These are phyloP conservation scores for Lactarius hatsudake DNA, from an alignment of 768 basidiomycete species.

Conservation along the genomic window DNA sequence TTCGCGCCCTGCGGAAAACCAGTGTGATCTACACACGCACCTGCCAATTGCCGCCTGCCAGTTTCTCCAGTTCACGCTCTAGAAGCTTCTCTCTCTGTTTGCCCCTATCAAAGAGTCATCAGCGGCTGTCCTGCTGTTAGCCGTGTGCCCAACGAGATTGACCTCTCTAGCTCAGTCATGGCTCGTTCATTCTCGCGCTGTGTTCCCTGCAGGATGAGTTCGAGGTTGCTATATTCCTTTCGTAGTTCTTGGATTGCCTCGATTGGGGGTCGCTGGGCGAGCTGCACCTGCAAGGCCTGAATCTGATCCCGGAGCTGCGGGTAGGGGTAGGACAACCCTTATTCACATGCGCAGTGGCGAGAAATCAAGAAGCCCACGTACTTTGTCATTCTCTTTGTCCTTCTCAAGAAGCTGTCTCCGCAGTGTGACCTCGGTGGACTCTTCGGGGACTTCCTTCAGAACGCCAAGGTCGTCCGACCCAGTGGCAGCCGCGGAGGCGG, in stretches of 20 bases:
- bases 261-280: conserved; percentile 63
- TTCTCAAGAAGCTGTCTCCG: conserved; percentile 27
- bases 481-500: conserved; percentile 4
- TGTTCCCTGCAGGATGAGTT: conserved; percentile 73
- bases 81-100: conserved; percentile 74
- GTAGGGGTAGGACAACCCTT: neutral
- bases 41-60: conserved; percentile 84
- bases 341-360: neutral
- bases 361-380: neutral
- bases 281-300: conserved; percentile 59
- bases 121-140: neutral
- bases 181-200: conserved; percentile 83
- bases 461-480: conserved; percentile 24
- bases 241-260: conserved; percentile 64
- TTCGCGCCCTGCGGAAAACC: neutral
- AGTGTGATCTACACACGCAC: conserved; percentile 36
- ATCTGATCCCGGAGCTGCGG: conserved; percentile 61
- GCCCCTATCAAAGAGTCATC: conserved; percentile 34
- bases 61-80: conserved; percentile 64
- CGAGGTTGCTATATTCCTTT: conserved; percentile 72
- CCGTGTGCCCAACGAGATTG: conserved; percentile 24
- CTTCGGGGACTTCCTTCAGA: conserved; percentile 23
- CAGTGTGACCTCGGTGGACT: conserved; percentile 22
- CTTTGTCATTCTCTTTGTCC: conserved; percentile 27
- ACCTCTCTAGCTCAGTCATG: conserved; percentile 80